These are phyloP conservation scores for Dioscorea zingiberensis DNA, from an alignment of 106 monocot species.

Conservation along the genomic window DNA sequence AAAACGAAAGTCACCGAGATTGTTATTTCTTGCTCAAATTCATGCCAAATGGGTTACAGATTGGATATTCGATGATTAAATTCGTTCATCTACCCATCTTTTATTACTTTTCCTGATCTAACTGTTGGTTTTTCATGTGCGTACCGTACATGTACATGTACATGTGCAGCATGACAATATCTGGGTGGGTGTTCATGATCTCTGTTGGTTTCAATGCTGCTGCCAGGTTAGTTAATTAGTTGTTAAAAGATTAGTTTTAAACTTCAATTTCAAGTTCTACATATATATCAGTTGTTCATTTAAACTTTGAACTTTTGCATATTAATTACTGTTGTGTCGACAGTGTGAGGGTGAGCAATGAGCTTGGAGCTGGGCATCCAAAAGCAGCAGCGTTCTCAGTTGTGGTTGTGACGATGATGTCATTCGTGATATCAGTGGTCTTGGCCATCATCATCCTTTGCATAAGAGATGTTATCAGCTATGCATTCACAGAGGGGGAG, in stretches of 20 bases:
- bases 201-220: conserved; percentile 94
- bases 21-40: too few relatives aligned
- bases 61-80: too few relatives aligned
- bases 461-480: conserved; percentile 62
- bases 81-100: too few relatives aligned
- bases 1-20: too few relatives aligned
- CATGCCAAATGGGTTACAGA: too few relatives aligned
- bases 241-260: too few relatives aligned
- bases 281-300: neutral
- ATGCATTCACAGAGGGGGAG: conserved; percentile 76
- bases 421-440: conserved; percentile 34
- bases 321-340: too few relatives aligned
- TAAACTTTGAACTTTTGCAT: too few relatives aligned
- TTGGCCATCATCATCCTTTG: conserved; percentile 32
- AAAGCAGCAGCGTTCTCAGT: conserved; percentile 79
- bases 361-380: conserved; percentile 80
- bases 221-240: conserved; percentile 34
- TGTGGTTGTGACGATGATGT: conserved; percentile 52
- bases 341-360: conserved; percentile 92
- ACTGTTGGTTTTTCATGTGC: neutral
- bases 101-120: too few relatives aligned
- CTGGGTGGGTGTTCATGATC: conserved; percentile 94
- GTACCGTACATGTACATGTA: neutral
- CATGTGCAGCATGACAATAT: conserved; percentile 75
- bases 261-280: too few relatives aligned